Percentiles rank a stretch among this genome's conserved stretches.
phyloP scores from a whole-genome alignment of 345 rosid genomes.

The Hirschfeldia incana region DNA sequence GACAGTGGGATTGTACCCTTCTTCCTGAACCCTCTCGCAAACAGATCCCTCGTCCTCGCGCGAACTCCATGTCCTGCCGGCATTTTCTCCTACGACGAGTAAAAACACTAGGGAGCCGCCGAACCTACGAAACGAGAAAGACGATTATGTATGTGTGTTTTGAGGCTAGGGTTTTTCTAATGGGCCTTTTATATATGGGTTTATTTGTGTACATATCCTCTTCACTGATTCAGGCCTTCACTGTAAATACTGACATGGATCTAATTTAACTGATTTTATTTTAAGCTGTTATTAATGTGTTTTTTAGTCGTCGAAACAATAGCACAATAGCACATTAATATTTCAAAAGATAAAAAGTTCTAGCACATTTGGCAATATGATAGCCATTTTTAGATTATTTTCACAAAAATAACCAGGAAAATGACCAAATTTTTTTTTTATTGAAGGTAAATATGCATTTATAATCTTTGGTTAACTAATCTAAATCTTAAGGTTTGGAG shows the following conservation, averaged over 20 bases:
- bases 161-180: background rate
- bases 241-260: background rate
- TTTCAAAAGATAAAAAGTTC: too few relatives aligned
- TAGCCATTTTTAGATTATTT: too few relatives aligned
- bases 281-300: background rate
- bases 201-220: background rate
- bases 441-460: too few relatives aligned
- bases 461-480: too few relatives aligned
- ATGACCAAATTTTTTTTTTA: too few relatives aligned
- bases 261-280: background rate
- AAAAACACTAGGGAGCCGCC: background rate
- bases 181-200: background rate
- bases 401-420: too few relatives aligned
- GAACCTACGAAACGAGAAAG: background rate
- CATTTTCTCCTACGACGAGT: background rate
- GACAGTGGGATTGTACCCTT: background rate
- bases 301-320: background rate
- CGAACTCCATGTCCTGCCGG: background rate
- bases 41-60: background rate
- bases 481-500: too few relatives aligned
- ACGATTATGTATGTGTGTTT: background rate
- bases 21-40: slow-evolving; percentile 2
- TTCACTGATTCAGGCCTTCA: background rate
- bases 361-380: background rate
- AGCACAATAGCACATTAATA: too few relatives aligned